Evolutionary conservation across 495 filamentous ascomycete species (phyloP).

Genomic region (Penicillium desertorum): DNA sequence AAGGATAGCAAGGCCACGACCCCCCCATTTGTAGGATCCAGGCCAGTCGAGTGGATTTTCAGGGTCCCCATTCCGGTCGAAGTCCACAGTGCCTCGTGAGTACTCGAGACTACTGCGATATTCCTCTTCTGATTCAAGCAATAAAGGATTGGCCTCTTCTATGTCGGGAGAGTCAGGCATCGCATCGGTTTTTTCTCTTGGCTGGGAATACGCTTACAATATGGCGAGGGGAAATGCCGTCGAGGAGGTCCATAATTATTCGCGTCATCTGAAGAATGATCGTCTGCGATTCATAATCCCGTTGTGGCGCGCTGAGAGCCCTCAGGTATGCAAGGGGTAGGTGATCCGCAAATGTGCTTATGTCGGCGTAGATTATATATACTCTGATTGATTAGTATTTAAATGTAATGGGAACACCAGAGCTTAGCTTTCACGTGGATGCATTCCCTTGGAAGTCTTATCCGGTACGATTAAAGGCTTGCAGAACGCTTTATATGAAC

Average conservation of each 20-base stretch:
- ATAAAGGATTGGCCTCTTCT: slow-evolving; percentile 1
- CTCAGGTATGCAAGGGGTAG: slow-evolving; percentile 4
- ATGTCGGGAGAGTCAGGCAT: not conserved
- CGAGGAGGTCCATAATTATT: not conserved
- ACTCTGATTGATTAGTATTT: no score
- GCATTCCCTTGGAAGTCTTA: no score
- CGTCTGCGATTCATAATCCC: not conserved
- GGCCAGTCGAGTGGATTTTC: slow-evolving; percentile 3
- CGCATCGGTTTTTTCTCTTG: not conserved
- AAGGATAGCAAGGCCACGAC: slow-evolving; percentile 1
- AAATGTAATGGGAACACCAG: no score
- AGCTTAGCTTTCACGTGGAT: no score
- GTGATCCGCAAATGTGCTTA: no score
- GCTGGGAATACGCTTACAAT: not conserved
- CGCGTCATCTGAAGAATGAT: not conserved
- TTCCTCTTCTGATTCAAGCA: not conserved
- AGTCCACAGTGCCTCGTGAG: not conserved
- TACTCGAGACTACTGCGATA: slow-evolving; percentile 4
- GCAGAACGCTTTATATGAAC: no score
- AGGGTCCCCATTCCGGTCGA: slow-evolving; percentile 1
- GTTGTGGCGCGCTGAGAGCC: not conserved
- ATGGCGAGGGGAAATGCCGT: not conserved
- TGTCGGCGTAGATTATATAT: no score
- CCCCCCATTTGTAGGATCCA: not conserved
- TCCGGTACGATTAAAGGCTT: no score